Evolutionary conservation across 768 basidiomycete genomes (phyloP).

Genomic region (Serendipita sp.): DNA sequence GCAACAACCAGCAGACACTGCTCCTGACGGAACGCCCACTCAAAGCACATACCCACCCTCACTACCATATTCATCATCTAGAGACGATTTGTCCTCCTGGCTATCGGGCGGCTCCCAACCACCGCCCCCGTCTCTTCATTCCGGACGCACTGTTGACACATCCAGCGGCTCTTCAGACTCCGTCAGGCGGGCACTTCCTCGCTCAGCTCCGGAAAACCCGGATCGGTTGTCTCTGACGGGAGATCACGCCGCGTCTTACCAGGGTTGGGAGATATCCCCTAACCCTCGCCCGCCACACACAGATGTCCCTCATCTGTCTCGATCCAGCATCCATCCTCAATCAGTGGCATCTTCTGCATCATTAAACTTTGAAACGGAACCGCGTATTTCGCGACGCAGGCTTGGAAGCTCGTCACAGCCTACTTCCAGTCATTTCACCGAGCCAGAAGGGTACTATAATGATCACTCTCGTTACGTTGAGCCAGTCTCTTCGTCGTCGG

Average conservation of each 20-base stretch:
- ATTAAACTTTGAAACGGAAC: background rate
- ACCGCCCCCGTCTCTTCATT: background rate
- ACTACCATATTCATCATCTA: background rate
- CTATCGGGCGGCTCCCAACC: background rate
- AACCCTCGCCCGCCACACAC: no score
- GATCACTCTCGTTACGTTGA: background rate
- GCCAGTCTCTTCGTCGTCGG: background rate
- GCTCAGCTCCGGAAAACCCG: background rate
- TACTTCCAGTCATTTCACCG: no score
- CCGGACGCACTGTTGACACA: background rate
- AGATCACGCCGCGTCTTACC: no score
- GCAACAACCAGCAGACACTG: background rate
- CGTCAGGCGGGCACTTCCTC: background rate
- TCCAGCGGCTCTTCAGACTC: background rate
- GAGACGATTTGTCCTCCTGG: background rate
- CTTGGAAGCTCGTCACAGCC: background rate
- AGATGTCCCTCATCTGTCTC: background rate
- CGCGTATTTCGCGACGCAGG: background rate
- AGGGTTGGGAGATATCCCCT: no score
- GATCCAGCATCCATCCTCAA: background rate
- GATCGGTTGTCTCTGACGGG: background rate
- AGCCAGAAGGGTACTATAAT: no score
- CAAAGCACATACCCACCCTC: background rate
- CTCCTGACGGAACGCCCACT: background rate
- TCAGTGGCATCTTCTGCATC: background rate